Conservation (phyloP, 2,329 filamentous ascomycete species). For the Didymella exigua region DNA sequence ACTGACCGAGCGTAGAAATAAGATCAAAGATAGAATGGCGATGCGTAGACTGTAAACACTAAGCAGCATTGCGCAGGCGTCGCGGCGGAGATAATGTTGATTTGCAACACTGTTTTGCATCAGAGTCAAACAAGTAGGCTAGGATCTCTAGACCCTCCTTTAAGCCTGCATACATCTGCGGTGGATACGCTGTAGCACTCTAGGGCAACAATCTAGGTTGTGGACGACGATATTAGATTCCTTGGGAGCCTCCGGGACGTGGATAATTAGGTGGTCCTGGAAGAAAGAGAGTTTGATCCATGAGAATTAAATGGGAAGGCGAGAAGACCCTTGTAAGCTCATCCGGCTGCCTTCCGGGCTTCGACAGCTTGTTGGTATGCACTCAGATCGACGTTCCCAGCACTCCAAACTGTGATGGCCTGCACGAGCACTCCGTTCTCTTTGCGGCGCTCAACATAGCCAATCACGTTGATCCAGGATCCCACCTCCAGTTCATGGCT, state of each 20-base stretch:
- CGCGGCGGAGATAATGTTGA: too few relatives aligned
- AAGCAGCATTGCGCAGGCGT: too few relatives aligned
- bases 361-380: conserved; percentile 68
- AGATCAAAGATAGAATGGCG: too few relatives aligned
- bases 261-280: background rate
- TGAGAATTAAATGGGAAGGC: background rate
- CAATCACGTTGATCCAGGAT: conserved; percentile 89
- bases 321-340: background rate
- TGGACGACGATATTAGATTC: background rate
- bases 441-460: conserved; percentile 63
- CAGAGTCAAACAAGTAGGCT: too few relatives aligned
- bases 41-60: too few relatives aligned
- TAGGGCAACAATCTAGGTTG: too few relatives aligned
- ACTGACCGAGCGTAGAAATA: too few relatives aligned
- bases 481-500: conserved; percentile 70
- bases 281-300: background rate
- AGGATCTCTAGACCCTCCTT: too few relatives aligned
- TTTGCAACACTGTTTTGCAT: too few relatives aligned
- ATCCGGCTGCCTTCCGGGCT: conserved; percentile 16
- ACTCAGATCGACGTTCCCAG: conserved; percentile 72
- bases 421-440: conserved; percentile 62
- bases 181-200: too few relatives aligned
- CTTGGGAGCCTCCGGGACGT: background rate
- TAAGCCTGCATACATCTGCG: too few relatives aligned
- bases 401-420: conserved; percentile 77